These are phyloP conservation scores for Chaetomium sp. DNA, from an alignment of 2,329 filamentous ascomycete species.

Conservation along the genomic window DNA sequence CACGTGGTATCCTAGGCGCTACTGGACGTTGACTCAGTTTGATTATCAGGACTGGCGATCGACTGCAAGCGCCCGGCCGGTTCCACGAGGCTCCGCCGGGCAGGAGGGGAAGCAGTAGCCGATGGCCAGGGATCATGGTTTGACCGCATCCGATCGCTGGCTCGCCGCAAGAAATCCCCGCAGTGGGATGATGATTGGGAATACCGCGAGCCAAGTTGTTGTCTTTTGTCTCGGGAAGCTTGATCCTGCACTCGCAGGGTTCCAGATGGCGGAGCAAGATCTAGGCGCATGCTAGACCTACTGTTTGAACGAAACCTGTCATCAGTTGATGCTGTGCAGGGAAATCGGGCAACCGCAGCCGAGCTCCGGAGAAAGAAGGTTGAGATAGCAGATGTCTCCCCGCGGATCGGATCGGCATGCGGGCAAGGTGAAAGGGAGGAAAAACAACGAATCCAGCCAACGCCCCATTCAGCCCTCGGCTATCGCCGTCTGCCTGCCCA, in stretches of 20 bases:
- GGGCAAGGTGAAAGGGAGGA: not conserved
- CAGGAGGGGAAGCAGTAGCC: constrained; percentile 7
- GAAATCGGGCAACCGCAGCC: constrained; percentile 8
- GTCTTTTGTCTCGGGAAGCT: constrained; percentile 10
- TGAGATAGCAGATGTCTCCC: not conserved
- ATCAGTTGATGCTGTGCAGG: not conserved
- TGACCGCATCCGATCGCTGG: not conserved
- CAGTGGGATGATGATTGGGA: not conserved
- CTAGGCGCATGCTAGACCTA: not conserved
- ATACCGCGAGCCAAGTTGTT: not conserved
- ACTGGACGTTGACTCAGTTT: constrained; percentile 27
- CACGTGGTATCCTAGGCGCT: constrained; percentile 23
- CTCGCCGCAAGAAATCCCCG: not conserved
- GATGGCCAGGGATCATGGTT: constrained; percentile 2
- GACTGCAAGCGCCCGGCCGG: constrained; percentile 24
- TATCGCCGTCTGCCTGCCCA: not conserved
- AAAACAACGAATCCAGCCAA: not conserved
- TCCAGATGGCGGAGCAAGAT: not conserved
- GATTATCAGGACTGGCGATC: constrained; percentile 27
- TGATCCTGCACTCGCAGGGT: not conserved
- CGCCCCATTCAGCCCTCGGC: not conserved
- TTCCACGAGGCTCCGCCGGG: constrained; percentile 22
- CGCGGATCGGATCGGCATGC: not conserved
- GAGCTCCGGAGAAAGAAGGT: not conserved
- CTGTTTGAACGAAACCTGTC: not conserved